Evolutionary conservation across 2,329 filamentous ascomycete genomes (phyloP), one percentile per base, ranked within the genome.

Genomic region (Penicillium capsulatum): DNA sequence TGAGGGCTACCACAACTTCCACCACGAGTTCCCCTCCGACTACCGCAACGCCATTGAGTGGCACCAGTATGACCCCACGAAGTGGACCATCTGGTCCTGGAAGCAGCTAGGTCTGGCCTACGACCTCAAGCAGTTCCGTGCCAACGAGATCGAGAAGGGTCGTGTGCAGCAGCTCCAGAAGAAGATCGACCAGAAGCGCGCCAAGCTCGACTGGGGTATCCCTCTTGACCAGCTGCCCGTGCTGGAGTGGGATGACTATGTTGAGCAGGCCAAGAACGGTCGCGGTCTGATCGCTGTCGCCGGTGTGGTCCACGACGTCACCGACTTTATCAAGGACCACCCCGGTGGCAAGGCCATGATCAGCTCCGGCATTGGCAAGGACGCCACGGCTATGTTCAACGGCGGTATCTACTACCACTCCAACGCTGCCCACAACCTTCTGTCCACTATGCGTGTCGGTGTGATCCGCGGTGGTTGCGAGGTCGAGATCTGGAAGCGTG

Each of bases 1-100:
- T 34, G 87, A 90, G 70, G 87, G 87, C 19, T 94, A 94, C 73
- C 87, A 94, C 77, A 94, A 94, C 77, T 94, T 94, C 77, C 87
- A 94, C 71, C 87, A 94, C 76, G 87, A 94, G 67, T 94, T 94
- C 71, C 88, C 88, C 38, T 91, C 86, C 8, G 87, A 94, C 67
- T 94, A 92, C 79, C 86, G 87, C 64, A 94, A 94, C 64, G 87
- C 86, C 47, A 91, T 92, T 54, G 76, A 88, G 68, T 94, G 87
- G 86, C 84, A 81, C 71, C 87, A 94, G 71, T 94, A 94, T 60
- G 87, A 94, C 65, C 87, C 87, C 32, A 94, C 87, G 65, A 94
- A 94, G 74, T 92, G 87, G 86, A 77, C 72, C 62, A 94, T 94
- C 73, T 87, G 81, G 81, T 58, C 74, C 44, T 90, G 84, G 83